Conservation (phyloP, 2,329 filamentous ascomycete genomes). For the Pseudogymnoascus sp. region DNA sequence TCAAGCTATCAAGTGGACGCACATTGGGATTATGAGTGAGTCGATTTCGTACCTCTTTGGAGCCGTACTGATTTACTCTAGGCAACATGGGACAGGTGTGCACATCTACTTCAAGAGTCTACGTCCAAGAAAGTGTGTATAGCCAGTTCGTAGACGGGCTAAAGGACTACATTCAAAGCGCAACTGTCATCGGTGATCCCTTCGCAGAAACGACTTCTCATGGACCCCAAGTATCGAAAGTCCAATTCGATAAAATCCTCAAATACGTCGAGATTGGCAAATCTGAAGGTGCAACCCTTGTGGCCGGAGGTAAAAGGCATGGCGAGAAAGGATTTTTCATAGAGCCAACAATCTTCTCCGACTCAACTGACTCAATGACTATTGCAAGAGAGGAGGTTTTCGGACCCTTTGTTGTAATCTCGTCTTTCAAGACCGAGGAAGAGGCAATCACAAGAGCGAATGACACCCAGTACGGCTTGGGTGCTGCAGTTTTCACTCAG, state of each 20-base stretch:
- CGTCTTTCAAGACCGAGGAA: conserved; percentile 58
- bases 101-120: conserved; percentile 48
- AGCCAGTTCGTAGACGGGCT: conserved; percentile 31
- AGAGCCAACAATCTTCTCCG: conserved; percentile 59
- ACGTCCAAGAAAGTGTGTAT: conserved; percentile 50
- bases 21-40: conserved; percentile 26
- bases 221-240: conserved; percentile 37
- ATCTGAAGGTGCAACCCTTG: conserved; percentile 31
- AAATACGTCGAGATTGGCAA: conserved; percentile 35
- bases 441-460: conserved; percentile 50
- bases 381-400: conserved; percentile 65
- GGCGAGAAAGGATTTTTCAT: conserved; percentile 55
- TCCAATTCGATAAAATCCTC: conserved; percentile 36
- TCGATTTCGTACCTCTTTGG: too few relatives aligned
- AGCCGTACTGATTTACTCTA: too few relatives aligned
- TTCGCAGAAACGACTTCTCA: conserved; percentile 36
- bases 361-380: conserved; percentile 58
- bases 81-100: conserved; percentile 51
- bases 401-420: conserved; percentile 57
- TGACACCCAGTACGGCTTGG: conserved; percentile 54
- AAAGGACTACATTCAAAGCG: conserved; percentile 26
- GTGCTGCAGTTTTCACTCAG: conserved; percentile 55
- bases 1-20: conserved; percentile 57
- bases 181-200: conserved; percentile 34
- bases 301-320: conserved; percentile 37